Percentiles rank a stretch among this genome's conserved stretches.
Conservation (phyloP, 345 rosid genomes). For the Melastoma malabathricum region DNA sequence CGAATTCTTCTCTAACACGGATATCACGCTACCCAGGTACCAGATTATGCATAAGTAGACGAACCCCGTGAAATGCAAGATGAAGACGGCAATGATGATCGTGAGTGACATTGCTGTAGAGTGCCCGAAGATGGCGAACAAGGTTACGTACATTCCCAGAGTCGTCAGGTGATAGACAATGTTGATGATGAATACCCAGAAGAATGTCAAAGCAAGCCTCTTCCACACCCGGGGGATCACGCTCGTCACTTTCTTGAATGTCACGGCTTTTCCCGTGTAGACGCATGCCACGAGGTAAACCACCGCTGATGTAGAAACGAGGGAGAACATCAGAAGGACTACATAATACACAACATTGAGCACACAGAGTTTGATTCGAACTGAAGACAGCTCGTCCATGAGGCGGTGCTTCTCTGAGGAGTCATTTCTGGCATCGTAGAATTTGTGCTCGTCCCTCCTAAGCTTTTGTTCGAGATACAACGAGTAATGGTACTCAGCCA, state of each 20-base stretch:
- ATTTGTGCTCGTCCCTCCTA: background rate
- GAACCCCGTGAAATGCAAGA: background rate
- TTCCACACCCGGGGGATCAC: conserved; percentile 44
- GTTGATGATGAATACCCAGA: conserved; percentile 17
- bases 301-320: conserved; percentile 34
- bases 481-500: conserved; percentile 21
- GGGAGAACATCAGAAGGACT: conserved; percentile 24
- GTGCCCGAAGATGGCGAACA: background rate
- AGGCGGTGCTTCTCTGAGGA: background rate
- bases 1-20: conserved; percentile 5
- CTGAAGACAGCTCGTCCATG: background rate
- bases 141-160: background rate
- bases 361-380: conserved; percentile 2
- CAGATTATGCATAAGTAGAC: background rate
- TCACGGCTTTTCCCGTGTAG: conserved; percentile 19
- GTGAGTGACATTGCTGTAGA: no score
- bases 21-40: conserved; percentile 6
- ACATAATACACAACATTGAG: conserved; percentile 25
- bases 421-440: background rate
- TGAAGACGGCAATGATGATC: background rate
- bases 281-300: conserved; percentile 32
- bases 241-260: conserved; percentile 21
- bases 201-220: conserved; percentile 26
- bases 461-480: conserved; percentile 11
- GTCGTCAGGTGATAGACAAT: conserved; percentile 13